Evolutionary conservation across 495 filamentous ascomycete species (phyloP).

Genomic region (Cairneyella variabilis): DNA sequence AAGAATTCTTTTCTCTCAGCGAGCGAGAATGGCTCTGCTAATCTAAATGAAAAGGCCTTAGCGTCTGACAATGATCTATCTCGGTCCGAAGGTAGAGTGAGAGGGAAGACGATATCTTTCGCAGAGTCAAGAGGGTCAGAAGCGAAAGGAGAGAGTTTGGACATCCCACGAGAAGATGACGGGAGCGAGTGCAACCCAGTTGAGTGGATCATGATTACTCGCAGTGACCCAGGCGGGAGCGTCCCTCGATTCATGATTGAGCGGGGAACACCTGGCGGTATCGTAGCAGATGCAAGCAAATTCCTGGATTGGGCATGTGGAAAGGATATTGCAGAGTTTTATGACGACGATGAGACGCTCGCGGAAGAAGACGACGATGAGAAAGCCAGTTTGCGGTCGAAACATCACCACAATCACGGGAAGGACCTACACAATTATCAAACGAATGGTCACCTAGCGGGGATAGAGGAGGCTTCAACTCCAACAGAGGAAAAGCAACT

Average conservation of each 20-base stretch:
- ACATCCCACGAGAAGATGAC: slow-evolving; percentile 36
- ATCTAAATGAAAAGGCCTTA: neutral
- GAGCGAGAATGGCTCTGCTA: slow-evolving; percentile 16
- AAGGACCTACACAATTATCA: slow-evolving; percentile 28
- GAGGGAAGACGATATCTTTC: slow-evolving; percentile 48
- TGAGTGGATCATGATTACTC: slow-evolving; percentile 92
- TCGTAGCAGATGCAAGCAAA: slow-evolving; percentile 76
- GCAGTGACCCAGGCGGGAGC: slow-evolving; percentile 89
- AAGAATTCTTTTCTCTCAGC: slow-evolving; percentile 10
- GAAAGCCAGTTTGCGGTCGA: neutral
- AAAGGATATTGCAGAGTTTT: slow-evolving; percentile 42
- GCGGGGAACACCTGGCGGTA: slow-evolving; percentile 80
- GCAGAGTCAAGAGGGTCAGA: slow-evolving; percentile 35
- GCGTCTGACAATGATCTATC: slow-evolving; percentile 1
- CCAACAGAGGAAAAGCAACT: slow-evolving; percentile 6
- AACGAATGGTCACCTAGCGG: slow-evolving; percentile 33
- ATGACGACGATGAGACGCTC: slow-evolving; percentile 31
- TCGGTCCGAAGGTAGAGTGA: slow-evolving; percentile 19
- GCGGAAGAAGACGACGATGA: slow-evolving; percentile 25
- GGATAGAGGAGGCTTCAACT: slow-evolving; percentile 20
- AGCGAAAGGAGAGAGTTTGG: slow-evolving; percentile 36
- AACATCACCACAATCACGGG: slow-evolving; percentile 10
- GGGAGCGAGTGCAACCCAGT: slow-evolving; percentile 61
- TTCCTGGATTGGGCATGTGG: slow-evolving; percentile 81
- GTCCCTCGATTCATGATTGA: slow-evolving; percentile 95